These are phyloP conservation scores for Tolypocladium inflatum DNA, from an alignment of 2,329 filamentous ascomycete genomes.

Conservation along the genomic window DNA sequence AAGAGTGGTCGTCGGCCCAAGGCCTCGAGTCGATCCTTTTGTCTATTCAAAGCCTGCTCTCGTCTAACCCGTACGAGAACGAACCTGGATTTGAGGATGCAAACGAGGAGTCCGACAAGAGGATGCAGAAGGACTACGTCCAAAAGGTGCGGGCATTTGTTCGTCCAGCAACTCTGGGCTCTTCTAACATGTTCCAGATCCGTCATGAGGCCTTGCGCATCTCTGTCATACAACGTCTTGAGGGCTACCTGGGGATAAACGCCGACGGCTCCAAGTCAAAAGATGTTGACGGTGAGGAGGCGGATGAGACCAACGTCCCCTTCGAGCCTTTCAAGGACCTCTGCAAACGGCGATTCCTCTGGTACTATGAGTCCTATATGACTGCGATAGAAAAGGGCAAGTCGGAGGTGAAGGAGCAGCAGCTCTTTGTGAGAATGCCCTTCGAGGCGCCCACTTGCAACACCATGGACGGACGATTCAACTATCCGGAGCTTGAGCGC, in stretches of 20 bases:
- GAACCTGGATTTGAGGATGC: constrained; percentile 86
- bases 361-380: constrained; percentile 90
- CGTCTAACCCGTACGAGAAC: constrained; percentile 86
- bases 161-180: neutral
- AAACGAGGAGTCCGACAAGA: constrained; percentile 58
- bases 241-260: constrained; percentile 63
- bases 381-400: constrained; percentile 57
- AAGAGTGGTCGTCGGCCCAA: constrained; percentile 95
- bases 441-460: constrained; percentile 68
- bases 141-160: constrained; percentile 51
- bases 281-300: constrained; percentile 38
- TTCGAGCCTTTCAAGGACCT: constrained; percentile 88
- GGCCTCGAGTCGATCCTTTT: constrained; percentile 89
- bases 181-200: constrained; percentile 48
- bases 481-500: constrained; percentile 64
- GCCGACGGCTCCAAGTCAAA: constrained; percentile 36
- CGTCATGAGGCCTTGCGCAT: constrained; percentile 83
- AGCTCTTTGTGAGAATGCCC: constrained; percentile 69
- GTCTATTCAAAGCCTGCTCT: constrained; percentile 95
- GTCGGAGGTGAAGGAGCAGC: constrained; percentile 51
- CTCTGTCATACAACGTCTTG: constrained; percentile 75
- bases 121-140: constrained; percentile 64
- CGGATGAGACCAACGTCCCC: constrained; percentile 43
- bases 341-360: constrained; percentile 84
- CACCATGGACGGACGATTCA: constrained; percentile 76